Percentiles rank a stretch among this genome's conserved stretches.
phyloP scores from a whole-genome alignment of 1,139 yeast species.

The Pneumocystis murina region DNA sequence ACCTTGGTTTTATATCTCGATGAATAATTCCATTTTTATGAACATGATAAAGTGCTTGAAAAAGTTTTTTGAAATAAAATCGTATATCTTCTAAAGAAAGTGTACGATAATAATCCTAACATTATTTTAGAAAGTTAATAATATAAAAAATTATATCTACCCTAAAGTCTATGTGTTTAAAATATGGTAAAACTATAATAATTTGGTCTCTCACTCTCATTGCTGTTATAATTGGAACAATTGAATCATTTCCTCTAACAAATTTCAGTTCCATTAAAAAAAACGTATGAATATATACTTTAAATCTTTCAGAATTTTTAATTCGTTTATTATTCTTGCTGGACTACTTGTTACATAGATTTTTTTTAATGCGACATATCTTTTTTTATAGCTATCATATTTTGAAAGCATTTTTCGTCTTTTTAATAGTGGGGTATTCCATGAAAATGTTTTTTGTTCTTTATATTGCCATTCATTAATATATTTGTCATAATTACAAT shows the following conservation, averaged over 20 bases:
- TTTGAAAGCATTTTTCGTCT: not conserved
- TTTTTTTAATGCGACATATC: constrained; percentile 75
- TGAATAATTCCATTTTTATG: constrained; percentile 68
- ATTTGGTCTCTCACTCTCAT: constrained; percentile 80
- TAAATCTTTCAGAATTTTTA: constrained; percentile 55
- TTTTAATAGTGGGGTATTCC: constrained; percentile 1
- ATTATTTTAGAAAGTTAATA: not conserved
- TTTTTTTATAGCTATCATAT: constrained; percentile 1
- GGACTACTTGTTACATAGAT: constrained; percentile 95
- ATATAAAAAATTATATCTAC: constrained; percentile 5
- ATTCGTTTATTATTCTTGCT: constrained; percentile 71
- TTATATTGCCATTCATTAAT: constrained; percentile 19
- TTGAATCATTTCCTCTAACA: constrained; percentile 47
- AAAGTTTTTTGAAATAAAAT: constrained; percentile 61
- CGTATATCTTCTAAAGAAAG: constrained; percentile 67
- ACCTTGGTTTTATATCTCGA: constrained; percentile 66
- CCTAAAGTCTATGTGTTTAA: constrained; percentile 80
- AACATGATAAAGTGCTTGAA: constrained; percentile 60
- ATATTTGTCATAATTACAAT: constrained; percentile 28
- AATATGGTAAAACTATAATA: constrained; percentile 80
- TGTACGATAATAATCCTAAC: constrained; percentile 55
- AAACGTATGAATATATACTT: constrained; percentile 16
- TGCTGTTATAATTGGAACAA: constrained; percentile 83
- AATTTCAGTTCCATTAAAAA: not conserved
- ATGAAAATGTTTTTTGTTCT: constrained; percentile 4